Evolutionary conservation across 2,329 filamentous ascomycete genomes (phyloP), one percentile per base, ranked within the genome.

Genomic region (Gyromitra esculenta): DNA sequence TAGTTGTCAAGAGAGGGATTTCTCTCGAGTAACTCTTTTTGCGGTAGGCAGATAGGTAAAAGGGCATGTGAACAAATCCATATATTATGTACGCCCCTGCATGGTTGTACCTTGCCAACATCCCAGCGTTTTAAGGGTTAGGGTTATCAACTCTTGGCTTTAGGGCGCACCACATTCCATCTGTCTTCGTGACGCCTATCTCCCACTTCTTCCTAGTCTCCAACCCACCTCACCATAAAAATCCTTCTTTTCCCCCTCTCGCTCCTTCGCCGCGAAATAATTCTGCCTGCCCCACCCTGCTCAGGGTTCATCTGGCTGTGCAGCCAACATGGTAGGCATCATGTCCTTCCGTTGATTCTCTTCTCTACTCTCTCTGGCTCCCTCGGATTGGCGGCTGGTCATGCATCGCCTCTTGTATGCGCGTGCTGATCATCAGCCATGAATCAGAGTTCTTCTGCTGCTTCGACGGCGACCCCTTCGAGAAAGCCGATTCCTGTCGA

Each of bases 401-500:
- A 72, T 64, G 73, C 69, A 63, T 66, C 68, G 67, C 62, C 68
- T 73, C 39, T 37, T 68, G 60, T 62, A 11, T 76, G 62, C 54
- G 75, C 59, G 50, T 73, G 63, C 76, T 78, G 66, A 76, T 76
- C 56, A 56, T 63, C 50, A 41, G 64, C 43, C 59, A 69, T 67
- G 41, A 68, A 64, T 63, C 62, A 77, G 72, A 75, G 76, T 57
- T 76, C 65, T 50, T 63, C 74, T 75, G 79, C 79, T 79, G 80
- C 78, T 70, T 78, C 77, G 67, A 77, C 79, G 57, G 73, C 79
- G 63, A 75, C 77, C 73, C 71, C 75, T 75, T 64, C 77, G 77
- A 73, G 75, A 73, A 80, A 79, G 71, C 56, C 77, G 21, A 72
- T 66, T 79, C 68, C 68, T 71, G 52, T 65, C 84, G 85, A 88